Percentiles rank a stretch among this genome's conserved stretches.
These are phyloP conservation scores for Chlorella sp. DNA, from an alignment of 139 green algal genomes.

Conservation along the genomic window DNA sequence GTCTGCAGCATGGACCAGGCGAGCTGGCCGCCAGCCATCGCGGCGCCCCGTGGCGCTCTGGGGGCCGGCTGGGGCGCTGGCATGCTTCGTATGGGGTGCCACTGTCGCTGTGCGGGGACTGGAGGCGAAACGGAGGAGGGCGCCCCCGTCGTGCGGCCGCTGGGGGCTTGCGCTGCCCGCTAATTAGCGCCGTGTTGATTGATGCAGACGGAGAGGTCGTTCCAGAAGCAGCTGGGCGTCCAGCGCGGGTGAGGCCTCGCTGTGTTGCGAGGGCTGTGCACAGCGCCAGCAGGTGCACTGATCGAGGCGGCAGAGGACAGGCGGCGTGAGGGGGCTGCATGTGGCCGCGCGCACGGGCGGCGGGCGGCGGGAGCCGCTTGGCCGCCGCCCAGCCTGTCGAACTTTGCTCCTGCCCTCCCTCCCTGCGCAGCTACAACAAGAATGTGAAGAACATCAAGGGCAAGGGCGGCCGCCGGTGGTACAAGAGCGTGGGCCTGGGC, in stretches of 20 bases:
- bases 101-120: too few species aligned
- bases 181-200: too few species aligned
- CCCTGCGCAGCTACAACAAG: conserved; percentile 69
- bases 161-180: too few species aligned
- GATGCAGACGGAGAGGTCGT: conserved; percentile 89
- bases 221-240: conserved; percentile 94
- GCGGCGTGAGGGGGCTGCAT: not conserved
- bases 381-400: not conserved
- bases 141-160: too few species aligned
- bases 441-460: conserved; percentile 74
- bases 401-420: not conserved
- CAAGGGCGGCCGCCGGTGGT: conserved; percentile 89
- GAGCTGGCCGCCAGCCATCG: too few species aligned
- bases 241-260: conserved; percentile 68
- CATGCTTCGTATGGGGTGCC: too few species aligned
- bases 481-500: conserved; percentile 95
- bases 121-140: too few species aligned
- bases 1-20: too few species aligned
- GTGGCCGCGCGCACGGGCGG: not conserved
- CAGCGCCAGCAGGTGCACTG: not conserved
- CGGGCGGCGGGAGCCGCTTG: too few species aligned
- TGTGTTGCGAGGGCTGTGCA: conserved; percentile 20
- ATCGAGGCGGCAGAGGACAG: not conserved
- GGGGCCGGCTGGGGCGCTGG: too few species aligned
- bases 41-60: too few species aligned